Percentiles rank a stretch among this genome's conserved stretches.
Conservation (phyloP, 306 rosid species). For the Vigna hirtella region DNA sequence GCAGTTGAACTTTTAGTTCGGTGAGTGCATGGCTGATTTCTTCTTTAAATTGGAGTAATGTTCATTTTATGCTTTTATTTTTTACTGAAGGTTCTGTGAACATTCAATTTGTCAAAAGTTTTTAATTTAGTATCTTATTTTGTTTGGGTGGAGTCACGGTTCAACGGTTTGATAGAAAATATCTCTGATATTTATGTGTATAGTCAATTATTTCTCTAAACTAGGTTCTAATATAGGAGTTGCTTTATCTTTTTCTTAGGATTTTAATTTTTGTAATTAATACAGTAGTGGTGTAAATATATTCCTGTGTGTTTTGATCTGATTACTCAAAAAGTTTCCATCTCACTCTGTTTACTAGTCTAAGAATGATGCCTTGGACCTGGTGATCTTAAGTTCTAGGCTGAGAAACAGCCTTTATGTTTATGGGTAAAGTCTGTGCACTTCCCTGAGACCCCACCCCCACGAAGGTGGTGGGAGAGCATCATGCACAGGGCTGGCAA, state of each 20-base stretch:
- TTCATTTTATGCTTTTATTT: slow-evolving; percentile 25
- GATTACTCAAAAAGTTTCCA: background rate
- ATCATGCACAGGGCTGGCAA: background rate
- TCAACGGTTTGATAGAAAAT: slow-evolving; percentile 21
- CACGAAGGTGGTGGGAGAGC: background rate
- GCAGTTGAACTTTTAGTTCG: slow-evolving; percentile 93
- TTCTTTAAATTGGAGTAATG: slow-evolving; percentile 22
- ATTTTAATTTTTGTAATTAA: slow-evolving; percentile 1
- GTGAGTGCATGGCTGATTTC: slow-evolving; percentile 58
- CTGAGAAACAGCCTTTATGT: too few relatives aligned
- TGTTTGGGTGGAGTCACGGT: slow-evolving; percentile 11
- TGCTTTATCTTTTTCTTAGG: slow-evolving; percentile 8
- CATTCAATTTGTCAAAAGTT: slow-evolving; percentile 1
- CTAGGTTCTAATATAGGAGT: background rate
- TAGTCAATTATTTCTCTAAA: slow-evolving; percentile 17
- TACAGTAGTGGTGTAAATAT: background rate
- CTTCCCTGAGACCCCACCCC: slow-evolving; percentile 6
- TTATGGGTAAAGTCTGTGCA: too few relatives aligned
- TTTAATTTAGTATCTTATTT: slow-evolving; percentile 16
- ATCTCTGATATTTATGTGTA: slow-evolving; percentile 1
- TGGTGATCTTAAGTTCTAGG: too few relatives aligned
- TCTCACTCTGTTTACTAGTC: slow-evolving; percentile 6
- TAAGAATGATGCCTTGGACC: background rate
- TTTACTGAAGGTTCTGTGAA: slow-evolving; percentile 23
- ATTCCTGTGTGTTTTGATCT: slow-evolving; percentile 9